Conservation (phyloP, 2,329 filamentous ascomycete species). For the Ascosphaera apis region DNA sequence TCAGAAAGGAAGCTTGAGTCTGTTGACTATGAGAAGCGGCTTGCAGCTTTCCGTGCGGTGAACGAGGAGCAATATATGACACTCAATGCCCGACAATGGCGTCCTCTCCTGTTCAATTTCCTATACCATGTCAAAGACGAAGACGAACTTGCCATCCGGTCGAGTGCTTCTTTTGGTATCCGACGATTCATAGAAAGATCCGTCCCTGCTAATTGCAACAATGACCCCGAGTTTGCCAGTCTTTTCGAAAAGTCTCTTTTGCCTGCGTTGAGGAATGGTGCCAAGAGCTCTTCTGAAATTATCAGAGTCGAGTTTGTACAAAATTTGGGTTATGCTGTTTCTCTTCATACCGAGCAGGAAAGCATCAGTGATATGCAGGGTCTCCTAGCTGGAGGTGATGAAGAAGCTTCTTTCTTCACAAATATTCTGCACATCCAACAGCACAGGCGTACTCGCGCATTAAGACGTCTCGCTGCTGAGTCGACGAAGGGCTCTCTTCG, state of each 20-base stretch:
- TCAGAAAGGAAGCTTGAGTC: constrained; percentile 51
- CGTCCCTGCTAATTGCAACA: constrained; percentile 20
- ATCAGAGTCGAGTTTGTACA: constrained; percentile 63
- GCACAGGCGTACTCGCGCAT: constrained; percentile 60
- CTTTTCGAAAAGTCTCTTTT: constrained; percentile 45
- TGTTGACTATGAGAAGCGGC: constrained; percentile 64
- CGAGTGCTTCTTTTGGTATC: constrained; percentile 60
- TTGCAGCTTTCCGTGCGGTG: constrained; percentile 52
- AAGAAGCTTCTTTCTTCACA: constrained; percentile 71
- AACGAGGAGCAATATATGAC: constrained; percentile 35
- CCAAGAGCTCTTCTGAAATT: constrained; percentile 57
- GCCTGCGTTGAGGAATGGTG: constrained; percentile 52
- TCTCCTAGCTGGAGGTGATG: constrained; percentile 48
- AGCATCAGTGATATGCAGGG: constrained; percentile 50
- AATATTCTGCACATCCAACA: constrained; percentile 82
- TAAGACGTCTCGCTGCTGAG: constrained; percentile 51
- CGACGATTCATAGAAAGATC: constrained; percentile 52
- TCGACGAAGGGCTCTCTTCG: constrained; percentile 41
- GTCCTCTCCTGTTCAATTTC: constrained; percentile 70
- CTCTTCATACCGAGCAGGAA: constrained; percentile 43
- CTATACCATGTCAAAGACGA: constrained; percentile 67
- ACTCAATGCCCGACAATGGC: constrained; percentile 56
- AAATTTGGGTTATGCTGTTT: constrained; percentile 57
- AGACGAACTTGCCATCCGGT: constrained; percentile 68
- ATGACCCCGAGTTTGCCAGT: constrained; percentile 26